Evolutionary conservation across 23 red algal genomes (phyloP), one percentile per base, ranked within the genome.

Genomic region (Gracilaria gracilis): DNA sequence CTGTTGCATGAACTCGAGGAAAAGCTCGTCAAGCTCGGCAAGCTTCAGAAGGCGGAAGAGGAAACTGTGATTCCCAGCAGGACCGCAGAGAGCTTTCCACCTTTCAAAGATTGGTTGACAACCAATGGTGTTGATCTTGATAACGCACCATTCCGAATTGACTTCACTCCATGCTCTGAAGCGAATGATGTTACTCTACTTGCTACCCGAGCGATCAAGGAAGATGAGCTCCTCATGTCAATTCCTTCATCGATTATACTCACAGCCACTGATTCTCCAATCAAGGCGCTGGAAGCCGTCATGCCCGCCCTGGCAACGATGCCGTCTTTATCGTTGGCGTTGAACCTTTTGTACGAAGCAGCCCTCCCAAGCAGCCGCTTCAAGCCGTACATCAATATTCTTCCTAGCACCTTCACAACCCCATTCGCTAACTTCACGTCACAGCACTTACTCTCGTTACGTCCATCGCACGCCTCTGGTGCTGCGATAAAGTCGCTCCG

Each of bases 341-440:
- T 95, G 71, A 33, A 87, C 27, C 61, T 95, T 29, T 46, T 95
- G 25, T 46, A 67, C 34, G 75, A 88, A 73, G 67, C 81, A 21
- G 50, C 87, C 0, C 38, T 31, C 20, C 54, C 70, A 8, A 23
- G 29, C 4, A 80, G 85, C 4, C 49, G 54, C 8, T 95, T 88
- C 36, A 65, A 39, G 40, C 85, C 93, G 15, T 95, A 95, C 80
- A 82, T 95, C 38, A 40, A 72, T 39, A 73, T 71, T 35, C 80
- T 95, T 55, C 93, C 93, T 2, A 62, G 39, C 57, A 59, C n/a
- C 17, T 88, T 95, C 50, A 64, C 86, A 21, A 87, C 75, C 0
- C 93, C 93, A 28, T 83, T 95, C 44, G 72, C 65, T 39, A 76
- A 57, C 58, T 90, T 77, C 33, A 61, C 85, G n/a, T 78, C 86